phyloP scores from a whole-genome alignment of 2,329 filamentous ascomycete genomes.

The Penicillium digitatum region DNA sequence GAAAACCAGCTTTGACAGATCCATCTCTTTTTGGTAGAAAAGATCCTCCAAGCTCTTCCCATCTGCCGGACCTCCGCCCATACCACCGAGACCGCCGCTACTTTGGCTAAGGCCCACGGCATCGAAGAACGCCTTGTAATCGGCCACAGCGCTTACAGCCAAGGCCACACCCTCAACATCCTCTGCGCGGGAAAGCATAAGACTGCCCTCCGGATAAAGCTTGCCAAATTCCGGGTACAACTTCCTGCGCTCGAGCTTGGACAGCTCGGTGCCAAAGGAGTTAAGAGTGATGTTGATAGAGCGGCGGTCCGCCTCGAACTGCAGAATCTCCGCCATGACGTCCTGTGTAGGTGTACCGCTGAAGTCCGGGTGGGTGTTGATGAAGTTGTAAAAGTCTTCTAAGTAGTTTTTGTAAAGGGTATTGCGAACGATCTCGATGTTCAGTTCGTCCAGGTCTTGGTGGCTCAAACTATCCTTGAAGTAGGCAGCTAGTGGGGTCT shows the following conservation, averaged over 20 bases:
- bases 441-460: slow-evolving; percentile 95
- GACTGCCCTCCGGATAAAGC: slow-evolving; percentile 86
- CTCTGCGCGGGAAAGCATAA: slow-evolving; percentile 92
- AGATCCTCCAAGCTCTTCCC: slow-evolving; percentile 91
- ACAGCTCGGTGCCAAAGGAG: slow-evolving; percentile 93
- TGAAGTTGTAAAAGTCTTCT: slow-evolving; percentile 93
- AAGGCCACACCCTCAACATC: slow-evolving; percentile 91
- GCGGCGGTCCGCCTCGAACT: slow-evolving; percentile 93
- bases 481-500: slow-evolving; percentile 91
- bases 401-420: slow-evolving; percentile 99
- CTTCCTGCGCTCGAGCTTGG: slow-evolving; percentile 91
- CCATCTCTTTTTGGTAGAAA: slow-evolving; percentile 99
- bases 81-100: slow-evolving; percentile 69
- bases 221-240: slow-evolving; percentile 89
- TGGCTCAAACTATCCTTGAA: slow-evolving; percentile 97
- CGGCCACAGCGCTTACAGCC: slow-evolving; percentile 85
- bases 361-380: slow-evolving; percentile 84
- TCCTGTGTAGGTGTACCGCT: slow-evolving; percentile 83
- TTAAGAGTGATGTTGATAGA: slow-evolving; percentile 99
- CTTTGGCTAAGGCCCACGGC: slow-evolving; percentile 75
- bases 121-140: slow-evolving; percentile 96
- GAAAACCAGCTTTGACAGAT: slow-evolving; percentile 91
- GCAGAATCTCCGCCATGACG: slow-evolving; percentile 91
- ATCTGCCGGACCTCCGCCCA: slow-evolving; percentile 67
- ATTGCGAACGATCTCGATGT: slow-evolving; percentile 98